Conservation (phyloP, 2,329 filamentous ascomycete genomes). For the Ceratocystis cacaofunesta region DNA sequence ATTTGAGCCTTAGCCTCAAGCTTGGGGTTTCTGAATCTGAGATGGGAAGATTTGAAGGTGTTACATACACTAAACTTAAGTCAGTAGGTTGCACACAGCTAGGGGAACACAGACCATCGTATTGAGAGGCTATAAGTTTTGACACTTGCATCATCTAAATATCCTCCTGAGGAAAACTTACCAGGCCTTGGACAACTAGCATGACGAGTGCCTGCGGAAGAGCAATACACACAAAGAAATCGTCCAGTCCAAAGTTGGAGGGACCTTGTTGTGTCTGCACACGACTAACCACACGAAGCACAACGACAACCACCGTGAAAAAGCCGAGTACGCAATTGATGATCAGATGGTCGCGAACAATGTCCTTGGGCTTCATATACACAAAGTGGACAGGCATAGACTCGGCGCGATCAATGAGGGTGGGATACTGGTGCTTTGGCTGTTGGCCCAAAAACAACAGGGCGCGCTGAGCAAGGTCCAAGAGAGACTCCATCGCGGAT, state of each 20-base stretch:
- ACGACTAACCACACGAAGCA: conserved; percentile 21
- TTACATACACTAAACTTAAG: conserved; percentile 14
- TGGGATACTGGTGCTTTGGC: background rate
- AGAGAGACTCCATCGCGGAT: background rate
- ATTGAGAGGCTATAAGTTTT: background rate
- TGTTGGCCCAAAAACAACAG: background rate
- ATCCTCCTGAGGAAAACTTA: conserved; percentile 18
- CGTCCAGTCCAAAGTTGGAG: conserved; percentile 25
- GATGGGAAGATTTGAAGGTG: background rate
- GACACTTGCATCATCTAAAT: background rate
- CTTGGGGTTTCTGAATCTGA: background rate
- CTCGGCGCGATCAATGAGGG: conserved; percentile 3
- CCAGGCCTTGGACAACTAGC: conserved; percentile 23
- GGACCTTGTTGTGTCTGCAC: conserved; percentile 18
- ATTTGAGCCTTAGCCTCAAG: background rate
- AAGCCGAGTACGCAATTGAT: conserved; percentile 19
- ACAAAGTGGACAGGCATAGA: conserved; percentile 14
- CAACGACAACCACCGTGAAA: conserved; percentile 20
- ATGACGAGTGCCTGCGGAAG: conserved; percentile 23
- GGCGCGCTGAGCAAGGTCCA: background rate
- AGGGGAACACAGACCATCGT: background rate
- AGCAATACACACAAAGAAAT: conserved; percentile 26
- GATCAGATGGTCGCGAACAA: conserved; percentile 21
- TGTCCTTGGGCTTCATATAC: conserved; percentile 14
- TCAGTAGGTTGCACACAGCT: background rate